Evolutionary conservation across 169 alveolate genomes (phyloP).

Genomic region (Eimeria sp.): DNA sequence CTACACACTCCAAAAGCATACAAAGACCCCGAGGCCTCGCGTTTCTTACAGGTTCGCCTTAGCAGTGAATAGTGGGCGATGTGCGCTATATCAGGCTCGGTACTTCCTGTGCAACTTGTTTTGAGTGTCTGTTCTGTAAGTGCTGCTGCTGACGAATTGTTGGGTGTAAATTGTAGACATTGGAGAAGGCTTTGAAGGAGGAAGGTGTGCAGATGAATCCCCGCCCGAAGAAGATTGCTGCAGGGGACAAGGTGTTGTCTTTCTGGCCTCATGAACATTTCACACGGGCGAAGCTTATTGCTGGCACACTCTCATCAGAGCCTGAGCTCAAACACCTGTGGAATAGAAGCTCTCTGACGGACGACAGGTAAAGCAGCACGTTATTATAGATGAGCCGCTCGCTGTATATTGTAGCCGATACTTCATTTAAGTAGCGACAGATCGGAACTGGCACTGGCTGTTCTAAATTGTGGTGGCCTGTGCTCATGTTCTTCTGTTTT

Average conservation of each 20-base stretch:
- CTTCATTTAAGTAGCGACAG: neutral
- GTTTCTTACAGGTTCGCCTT: conserved; percentile 24
- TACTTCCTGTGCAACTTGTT: neutral
- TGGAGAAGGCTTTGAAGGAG: conserved; percentile 8
- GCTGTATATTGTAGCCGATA: neutral
- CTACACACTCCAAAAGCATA: conserved; percentile 52
- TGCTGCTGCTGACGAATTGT: neutral
- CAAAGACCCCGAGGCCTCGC: conserved; percentile 54
- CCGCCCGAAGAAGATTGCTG: conserved; percentile 31
- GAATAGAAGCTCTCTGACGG: conserved; percentile 33
- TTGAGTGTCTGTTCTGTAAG: neutral
- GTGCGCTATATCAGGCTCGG: neutral
- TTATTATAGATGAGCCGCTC: neutral
- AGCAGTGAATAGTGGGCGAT: neutral
- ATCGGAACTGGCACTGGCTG: no score
- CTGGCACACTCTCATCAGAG: conserved; percentile 35
- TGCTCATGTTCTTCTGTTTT: neutral
- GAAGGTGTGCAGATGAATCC: conserved; percentile 6
- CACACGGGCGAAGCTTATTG: conserved; percentile 56
- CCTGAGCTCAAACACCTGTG: conserved; percentile 46
- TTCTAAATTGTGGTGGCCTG: no score
- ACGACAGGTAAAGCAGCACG: neutral
- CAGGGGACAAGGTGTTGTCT: conserved; percentile 40
- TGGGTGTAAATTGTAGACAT: neutral
- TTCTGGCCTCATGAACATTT: conserved; percentile 58